Percentiles rank a stretch among this genome's conserved stretches.
Conservation (phyloP, 192 early-diverging fungal genomes). For the Radiomyces spectabilis region DNA sequence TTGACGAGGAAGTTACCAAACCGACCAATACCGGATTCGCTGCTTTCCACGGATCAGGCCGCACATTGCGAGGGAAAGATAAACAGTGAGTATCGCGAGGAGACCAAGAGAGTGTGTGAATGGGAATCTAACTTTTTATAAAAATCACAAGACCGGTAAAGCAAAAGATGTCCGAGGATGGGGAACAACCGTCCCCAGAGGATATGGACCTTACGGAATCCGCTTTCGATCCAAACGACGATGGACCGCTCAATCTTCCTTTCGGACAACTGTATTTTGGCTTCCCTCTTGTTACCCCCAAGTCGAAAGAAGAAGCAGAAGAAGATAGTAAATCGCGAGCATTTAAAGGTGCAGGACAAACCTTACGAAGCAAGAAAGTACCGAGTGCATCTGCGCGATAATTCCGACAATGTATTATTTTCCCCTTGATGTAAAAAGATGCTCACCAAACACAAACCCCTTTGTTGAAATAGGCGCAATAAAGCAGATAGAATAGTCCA, state of each 20-base stretch:
- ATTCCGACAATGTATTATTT: background rate
- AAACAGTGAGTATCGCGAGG: slow-evolving; percentile 26
- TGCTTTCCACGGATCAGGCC: slow-evolving; percentile 26
- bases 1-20: slow-evolving; percentile 7
- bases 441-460: no score
- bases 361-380: slow-evolving; percentile 9
- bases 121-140: background rate
- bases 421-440: no score
- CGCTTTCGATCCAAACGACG: slow-evolving; percentile 8
- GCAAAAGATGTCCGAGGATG: no score
- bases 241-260: slow-evolving; percentile 72
- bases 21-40: slow-evolving; percentile 3
- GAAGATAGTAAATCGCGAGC: background rate
- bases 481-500: no score
- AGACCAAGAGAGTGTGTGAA: background rate
- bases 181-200: no score
- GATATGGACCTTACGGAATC: background rate
- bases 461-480: no score
- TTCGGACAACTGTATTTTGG: slow-evolving; percentile 89
- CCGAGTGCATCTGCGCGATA: background rate
- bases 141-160: background rate
- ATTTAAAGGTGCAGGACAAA: slow-evolving; percentile 6
- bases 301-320: slow-evolving; percentile 38
- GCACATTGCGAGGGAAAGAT: slow-evolving; percentile 20
- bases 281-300: slow-evolving; percentile 65